Percentiles rank a stretch among this genome's conserved stretches.
These are phyloP conservation scores for Pleomassaria siparia DNA, from an alignment of 2,329 filamentous ascomycete species.

Conservation along the genomic window DNA sequence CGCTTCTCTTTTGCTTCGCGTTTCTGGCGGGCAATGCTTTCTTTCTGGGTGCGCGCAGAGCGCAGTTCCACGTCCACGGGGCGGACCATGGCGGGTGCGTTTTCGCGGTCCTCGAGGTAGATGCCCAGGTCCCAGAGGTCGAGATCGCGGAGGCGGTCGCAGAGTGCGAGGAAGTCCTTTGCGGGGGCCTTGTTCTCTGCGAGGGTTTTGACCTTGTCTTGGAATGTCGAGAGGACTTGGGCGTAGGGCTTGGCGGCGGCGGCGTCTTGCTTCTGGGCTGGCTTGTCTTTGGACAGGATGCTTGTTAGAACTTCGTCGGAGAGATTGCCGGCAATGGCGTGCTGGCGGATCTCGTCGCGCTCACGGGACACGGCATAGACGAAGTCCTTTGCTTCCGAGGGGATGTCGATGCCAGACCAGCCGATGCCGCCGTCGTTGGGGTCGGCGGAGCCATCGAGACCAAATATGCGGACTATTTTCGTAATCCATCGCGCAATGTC, in stretches of 20 bases:
- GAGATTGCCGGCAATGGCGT: constrained; percentile 52
- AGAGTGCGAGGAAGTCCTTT: constrained; percentile 74
- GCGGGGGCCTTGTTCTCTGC: constrained; percentile 54
- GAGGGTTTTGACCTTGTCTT: constrained; percentile 64
- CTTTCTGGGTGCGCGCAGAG: constrained; percentile 56
- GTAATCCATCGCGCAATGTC: constrained; percentile 77
- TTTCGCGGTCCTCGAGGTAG: constrained; percentile 80
- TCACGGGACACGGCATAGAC: constrained; percentile 61
- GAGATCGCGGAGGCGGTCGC: constrained; percentile 71
- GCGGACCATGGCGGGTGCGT: constrained; percentile 71
- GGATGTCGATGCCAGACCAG: constrained; percentile 67
- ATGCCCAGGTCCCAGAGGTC: constrained; percentile 81
- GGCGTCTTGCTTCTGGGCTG: constrained; percentile 29
- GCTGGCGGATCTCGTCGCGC: constrained; percentile 59
- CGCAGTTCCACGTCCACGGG: constrained; percentile 63
- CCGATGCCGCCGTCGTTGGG: constrained; percentile 55
- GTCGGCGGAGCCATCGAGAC: constrained; percentile 64
- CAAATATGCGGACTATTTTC: constrained; percentile 79
- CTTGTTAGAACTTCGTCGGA: constrained; percentile 31
- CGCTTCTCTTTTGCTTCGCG: constrained; percentile 50
- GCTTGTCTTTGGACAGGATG: constrained; percentile 43
- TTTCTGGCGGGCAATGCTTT: constrained; percentile 48
- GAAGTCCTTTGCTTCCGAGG: constrained; percentile 59
- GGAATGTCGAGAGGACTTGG: constrained; percentile 52
- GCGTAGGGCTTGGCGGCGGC: constrained; percentile 50